These are phyloP conservation scores for Lichtheimia ramosa DNA, from an alignment of 371 early-diverging fungal genomes.

Conservation along the genomic window DNA sequence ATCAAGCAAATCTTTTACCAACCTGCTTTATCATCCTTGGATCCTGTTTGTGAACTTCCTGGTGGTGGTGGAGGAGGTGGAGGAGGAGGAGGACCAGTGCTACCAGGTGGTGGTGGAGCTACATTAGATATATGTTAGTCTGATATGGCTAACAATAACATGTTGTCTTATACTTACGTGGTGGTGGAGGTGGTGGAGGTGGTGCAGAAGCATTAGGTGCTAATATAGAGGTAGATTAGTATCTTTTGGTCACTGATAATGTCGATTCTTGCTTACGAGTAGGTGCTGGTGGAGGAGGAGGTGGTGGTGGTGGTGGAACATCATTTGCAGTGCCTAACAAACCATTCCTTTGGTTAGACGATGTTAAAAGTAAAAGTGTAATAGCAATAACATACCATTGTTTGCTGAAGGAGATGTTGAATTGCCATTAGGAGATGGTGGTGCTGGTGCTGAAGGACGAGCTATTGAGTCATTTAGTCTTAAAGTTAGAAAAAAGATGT, in stretches of 20 bases:
- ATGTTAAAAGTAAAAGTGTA: too few species aligned
- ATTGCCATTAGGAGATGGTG: conserved; percentile 6
- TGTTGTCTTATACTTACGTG: not conserved
- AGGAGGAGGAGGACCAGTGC: conserved; percentile 9
- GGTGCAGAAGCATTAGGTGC: not conserved
- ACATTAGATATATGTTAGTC: not conserved
- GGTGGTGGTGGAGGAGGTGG: conserved; percentile 8
- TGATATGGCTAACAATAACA: too few species aligned
- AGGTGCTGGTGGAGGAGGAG: not conserved
- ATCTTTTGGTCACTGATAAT: too few species aligned
- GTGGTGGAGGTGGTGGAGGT: conserved; percentile 10
- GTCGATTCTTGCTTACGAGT: too few species aligned
- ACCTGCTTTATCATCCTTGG: not conserved
- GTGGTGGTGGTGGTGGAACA: conserved; percentile 2
- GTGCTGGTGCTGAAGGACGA: conserved; percentile 1
- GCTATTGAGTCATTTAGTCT: not conserved
- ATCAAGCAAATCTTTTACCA: too few species aligned
- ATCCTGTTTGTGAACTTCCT: not conserved
- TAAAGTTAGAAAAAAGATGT: not conserved
- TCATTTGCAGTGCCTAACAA: not conserved
- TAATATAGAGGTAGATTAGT: too few species aligned
- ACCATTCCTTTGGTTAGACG: too few species aligned
- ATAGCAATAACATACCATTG: too few species aligned
- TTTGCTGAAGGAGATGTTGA: too few species aligned
- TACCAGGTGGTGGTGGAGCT: conserved; percentile 6